A percentile compares a stretch with the other conserved stretches of the same genome.
phyloP scores from a whole-genome alignment of 805 yeast species.

The Blastobotrys terrestris region DNA sequence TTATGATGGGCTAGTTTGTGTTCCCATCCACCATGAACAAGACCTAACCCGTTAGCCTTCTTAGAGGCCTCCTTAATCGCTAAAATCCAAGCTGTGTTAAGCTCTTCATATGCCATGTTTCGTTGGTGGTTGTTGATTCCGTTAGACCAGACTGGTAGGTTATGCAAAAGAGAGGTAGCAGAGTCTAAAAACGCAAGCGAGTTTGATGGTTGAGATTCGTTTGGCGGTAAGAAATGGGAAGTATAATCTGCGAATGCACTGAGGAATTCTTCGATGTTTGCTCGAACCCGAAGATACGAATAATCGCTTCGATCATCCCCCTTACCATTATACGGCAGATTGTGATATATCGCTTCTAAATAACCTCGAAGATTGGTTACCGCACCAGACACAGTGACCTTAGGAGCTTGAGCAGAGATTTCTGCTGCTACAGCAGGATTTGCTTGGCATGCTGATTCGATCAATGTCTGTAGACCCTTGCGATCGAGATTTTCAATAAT shows the following conservation, averaged over 20 bases:
- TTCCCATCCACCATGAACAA: constrained; percentile 36
- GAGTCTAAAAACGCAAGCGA: constrained; percentile 59
- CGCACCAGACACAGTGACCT: constrained; percentile 49
- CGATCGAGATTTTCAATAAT: constrained; percentile 64
- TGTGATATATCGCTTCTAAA: constrained; percentile 37
- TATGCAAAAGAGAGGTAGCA: constrained; percentile 53
- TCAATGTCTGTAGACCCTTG: constrained; percentile 44
- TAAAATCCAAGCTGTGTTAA: constrained; percentile 51
- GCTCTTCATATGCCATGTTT: constrained; percentile 53
- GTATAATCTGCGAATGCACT: constrained; percentile 69
- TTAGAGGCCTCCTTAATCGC: constrained; percentile 36
- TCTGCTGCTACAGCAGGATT: constrained; percentile 59
- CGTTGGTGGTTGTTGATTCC: constrained; percentile 37
- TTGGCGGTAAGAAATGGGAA: constrained; percentile 65
- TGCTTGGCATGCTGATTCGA: constrained; percentile 45
- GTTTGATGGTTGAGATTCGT: constrained; percentile 46
- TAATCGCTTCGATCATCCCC: constrained; percentile 71
- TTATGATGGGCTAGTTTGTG: constrained; percentile 41
- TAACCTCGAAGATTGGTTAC: constrained; percentile 44
- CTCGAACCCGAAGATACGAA: constrained; percentile 66
- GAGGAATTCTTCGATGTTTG: constrained; percentile 61
- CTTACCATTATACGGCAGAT: constrained; percentile 56
- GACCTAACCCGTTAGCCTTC: constrained; percentile 34
- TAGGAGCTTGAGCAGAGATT: constrained; percentile 47
- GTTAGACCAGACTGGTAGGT: constrained; percentile 60